Evolutionary conservation across 2,329 filamentous ascomycete genomes (phyloP).

Genomic region (Penicillium janthinellum): DNA sequence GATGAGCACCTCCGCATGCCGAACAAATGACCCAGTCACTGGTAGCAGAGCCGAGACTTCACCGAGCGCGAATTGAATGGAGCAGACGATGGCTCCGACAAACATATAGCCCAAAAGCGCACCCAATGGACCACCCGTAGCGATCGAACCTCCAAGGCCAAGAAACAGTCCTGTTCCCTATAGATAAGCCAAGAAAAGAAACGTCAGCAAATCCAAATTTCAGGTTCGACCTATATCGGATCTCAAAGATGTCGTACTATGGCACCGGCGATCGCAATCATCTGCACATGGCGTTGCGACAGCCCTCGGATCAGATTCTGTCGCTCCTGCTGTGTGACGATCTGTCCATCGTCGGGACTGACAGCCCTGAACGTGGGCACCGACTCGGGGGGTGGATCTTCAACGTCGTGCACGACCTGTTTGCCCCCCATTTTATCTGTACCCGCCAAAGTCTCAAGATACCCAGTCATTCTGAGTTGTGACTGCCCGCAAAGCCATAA

Average conservation of each 20-base stretch:
- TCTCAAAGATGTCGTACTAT: slow-evolving; percentile 35
- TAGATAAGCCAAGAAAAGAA: background rate
- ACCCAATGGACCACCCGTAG: slow-evolving; percentile 53
- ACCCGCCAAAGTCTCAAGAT: slow-evolving; percentile 10
- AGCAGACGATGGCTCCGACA: slow-evolving; percentile 53
- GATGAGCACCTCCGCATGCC: slow-evolving; percentile 54
- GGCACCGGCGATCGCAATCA: slow-evolving; percentile 50
- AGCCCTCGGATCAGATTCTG: slow-evolving; percentile 50
- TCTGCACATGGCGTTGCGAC: slow-evolving; percentile 48
- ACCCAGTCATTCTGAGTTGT: slow-evolving; percentile 14
- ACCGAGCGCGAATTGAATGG: slow-evolving; percentile 54
- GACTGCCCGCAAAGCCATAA: background rate
- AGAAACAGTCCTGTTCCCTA: slow-evolving; percentile 55
- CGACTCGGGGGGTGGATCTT: slow-evolving; percentile 13
- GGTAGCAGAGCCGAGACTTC: slow-evolving; percentile 56
- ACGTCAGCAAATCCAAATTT: background rate
- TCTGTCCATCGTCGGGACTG: slow-evolving; percentile 20
- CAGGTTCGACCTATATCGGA: background rate
- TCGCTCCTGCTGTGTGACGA: slow-evolving; percentile 47
- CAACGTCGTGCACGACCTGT: slow-evolving; percentile 22
- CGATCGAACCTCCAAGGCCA: slow-evolving; percentile 54
- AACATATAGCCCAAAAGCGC: slow-evolving; percentile 54
- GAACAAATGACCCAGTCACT: slow-evolving; percentile 54
- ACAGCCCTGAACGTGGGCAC: slow-evolving; percentile 6
- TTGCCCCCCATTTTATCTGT: slow-evolving; percentile 15